Percentiles rank a stretch among this genome's conserved stretches.
Evolutionary conservation across 768 basidiomycete species (phyloP).

Genomic region (Amanita pallidorosea): DNA sequence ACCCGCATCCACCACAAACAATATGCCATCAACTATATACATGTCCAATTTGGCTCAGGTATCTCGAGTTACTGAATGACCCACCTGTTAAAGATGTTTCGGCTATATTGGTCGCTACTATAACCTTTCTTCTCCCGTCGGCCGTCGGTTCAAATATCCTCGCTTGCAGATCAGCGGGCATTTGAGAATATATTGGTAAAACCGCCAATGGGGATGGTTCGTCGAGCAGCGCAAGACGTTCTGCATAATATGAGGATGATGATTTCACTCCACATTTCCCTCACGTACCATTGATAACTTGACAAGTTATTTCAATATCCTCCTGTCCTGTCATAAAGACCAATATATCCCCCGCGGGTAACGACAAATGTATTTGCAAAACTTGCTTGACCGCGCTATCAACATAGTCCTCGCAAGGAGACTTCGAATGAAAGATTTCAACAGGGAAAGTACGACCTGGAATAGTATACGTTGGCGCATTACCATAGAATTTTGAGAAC

Average conservation of each 20-base stretch:
- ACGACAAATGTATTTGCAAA: constrained; percentile 89
- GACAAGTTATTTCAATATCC: constrained; percentile 96
- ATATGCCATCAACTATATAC: constrained; percentile 84
- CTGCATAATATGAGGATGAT: constrained; percentile 28
- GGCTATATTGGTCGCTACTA: constrained; percentile 98
- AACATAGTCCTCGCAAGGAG: constrained; percentile 98
- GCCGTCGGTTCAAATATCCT: constrained; percentile 93
- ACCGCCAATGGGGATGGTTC: constrained; percentile 82
- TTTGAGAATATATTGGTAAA: constrained; percentile 98
- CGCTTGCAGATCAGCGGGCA: constrained; percentile 98
- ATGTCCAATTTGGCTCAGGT: constrained; percentile 8
- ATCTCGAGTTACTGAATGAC: background rate
- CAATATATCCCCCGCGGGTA: constrained; percentile 88
- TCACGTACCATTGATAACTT: constrained; percentile 72
- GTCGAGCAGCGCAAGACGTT: constrained; percentile 86
- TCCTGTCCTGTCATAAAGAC: constrained; percentile 99
- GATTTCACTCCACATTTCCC: constrained; percentile 3
- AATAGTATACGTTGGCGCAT: constrained; percentile 91
- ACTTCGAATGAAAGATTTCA: constrained; percentile 91
- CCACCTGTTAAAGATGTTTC: constrained; percentile 93
- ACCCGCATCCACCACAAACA: constrained; percentile 93
- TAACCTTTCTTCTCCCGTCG: constrained; percentile 92
- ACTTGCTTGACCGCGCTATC: constrained; percentile 98
- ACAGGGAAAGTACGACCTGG: constrained; percentile 92
- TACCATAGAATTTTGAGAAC: constrained; percentile 95